A percentile compares a stretch with the other conserved stretches of the same genome.
These are phyloP conservation scores for Furcasterigmium sp. DNA, from an alignment of 2,329 filamentous ascomycete genomes.

Conservation along the genomic window DNA sequence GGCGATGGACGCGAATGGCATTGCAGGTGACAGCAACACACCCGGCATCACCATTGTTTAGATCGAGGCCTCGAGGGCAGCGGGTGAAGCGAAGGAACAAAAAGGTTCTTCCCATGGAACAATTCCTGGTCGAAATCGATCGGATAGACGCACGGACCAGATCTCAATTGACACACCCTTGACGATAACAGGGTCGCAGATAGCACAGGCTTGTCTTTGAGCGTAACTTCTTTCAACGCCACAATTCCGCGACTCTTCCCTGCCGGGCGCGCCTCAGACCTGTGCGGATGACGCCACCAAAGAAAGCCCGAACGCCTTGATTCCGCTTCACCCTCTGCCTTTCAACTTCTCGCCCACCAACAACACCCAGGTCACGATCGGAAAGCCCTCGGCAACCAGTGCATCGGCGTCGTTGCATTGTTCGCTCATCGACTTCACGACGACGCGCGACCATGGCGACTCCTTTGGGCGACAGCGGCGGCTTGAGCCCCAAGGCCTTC, in stretches of 20 bases:
- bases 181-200: too few species aligned
- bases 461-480: slow-evolving; percentile 15
- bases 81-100: too few species aligned
- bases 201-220: too few species aligned
- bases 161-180: too few species aligned
- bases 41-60: too few species aligned
- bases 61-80: too few species aligned
- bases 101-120: too few species aligned
- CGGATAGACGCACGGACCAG: too few species aligned
- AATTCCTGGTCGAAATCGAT: too few species aligned
- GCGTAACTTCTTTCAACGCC: not conserved
- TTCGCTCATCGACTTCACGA: slow-evolving; percentile 13
- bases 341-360: not conserved
- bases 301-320: not conserved
- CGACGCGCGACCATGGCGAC: slow-evolving; percentile 17
- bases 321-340: not conserved
- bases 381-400: slow-evolving; percentile 2
- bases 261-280: not conserved
- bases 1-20: too few species aligned
- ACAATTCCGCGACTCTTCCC: too few species aligned
- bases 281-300: slow-evolving; percentile 1
- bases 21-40: too few species aligned
- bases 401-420: slow-evolving; percentile 4
- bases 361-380: slow-evolving; percentile 1
- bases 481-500: slow-evolving; percentile 50